These are phyloP conservation scores for Moricandia arvensis DNA, from an alignment of 345 rosid genomes.

Conservation along the genomic window DNA sequence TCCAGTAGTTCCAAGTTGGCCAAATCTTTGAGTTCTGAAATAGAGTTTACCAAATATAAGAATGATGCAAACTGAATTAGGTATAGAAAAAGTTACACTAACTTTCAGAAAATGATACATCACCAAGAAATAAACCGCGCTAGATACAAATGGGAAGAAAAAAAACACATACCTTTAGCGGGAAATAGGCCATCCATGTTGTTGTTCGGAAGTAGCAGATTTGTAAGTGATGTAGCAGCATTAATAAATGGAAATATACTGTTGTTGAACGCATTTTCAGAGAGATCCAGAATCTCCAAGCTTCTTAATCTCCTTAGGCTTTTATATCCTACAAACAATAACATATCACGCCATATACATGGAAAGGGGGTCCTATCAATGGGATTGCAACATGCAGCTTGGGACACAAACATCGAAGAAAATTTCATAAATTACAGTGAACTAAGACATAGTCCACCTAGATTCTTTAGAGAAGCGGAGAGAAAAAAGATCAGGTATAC, in stretches of 20 bases:
- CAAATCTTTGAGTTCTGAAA: slow-evolving; percentile 16
- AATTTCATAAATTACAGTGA: neutral
- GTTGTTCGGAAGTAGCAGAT: neutral
- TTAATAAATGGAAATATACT: slow-evolving; percentile 11
- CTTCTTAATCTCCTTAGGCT: slow-evolving; percentile 7
- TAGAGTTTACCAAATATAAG: neutral
- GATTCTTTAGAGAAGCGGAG: too few relatives aligned
- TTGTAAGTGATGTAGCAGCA: slow-evolving; percentile 18
- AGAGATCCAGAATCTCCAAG: slow-evolving; percentile 5
- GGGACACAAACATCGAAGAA: too few relatives aligned
- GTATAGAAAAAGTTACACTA: too few relatives aligned
- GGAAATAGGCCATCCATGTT: neutral
- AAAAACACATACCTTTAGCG: neutral
- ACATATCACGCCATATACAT: too few relatives aligned
- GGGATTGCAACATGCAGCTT: neutral
- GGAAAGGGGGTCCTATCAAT: too few relatives aligned
- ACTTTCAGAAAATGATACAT: neutral
- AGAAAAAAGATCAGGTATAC: too few relatives aligned
- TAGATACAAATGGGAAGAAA: neutral
- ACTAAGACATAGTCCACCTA: neutral
- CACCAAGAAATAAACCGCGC: neutral
- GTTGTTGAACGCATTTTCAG: neutral
- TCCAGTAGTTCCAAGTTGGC: slow-evolving; percentile 12
- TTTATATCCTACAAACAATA: slow-evolving; percentile 9
- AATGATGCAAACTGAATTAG: neutral